Evolutionary conservation across 176 grass and related monocot genomes (phyloP).

Genomic region (Otatea glauca): DNA sequence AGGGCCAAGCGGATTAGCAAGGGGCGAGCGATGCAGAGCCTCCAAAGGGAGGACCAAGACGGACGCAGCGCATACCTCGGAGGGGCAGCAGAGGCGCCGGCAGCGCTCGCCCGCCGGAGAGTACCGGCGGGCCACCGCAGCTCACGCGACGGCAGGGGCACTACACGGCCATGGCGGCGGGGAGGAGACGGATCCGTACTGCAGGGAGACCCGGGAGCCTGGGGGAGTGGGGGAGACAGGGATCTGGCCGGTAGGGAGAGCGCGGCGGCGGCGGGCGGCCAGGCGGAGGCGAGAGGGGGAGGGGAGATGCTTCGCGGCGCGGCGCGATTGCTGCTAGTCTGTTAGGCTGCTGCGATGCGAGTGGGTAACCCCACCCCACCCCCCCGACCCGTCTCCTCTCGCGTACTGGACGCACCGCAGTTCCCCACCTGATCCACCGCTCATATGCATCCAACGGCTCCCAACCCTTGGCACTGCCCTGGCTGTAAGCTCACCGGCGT

Average conservation of each 20-base stretch:
- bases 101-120: not conserved
- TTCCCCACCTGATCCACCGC: not conserved
- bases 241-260: not conserved
- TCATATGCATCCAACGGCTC: not conserved
- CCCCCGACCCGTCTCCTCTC: not conserved
- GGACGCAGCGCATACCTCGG: not conserved
- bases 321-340: not conserved
- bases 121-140: conserved; percentile 15
- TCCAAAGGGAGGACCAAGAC: not conserved
- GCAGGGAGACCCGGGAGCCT: not conserved
- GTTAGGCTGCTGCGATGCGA: too few species aligned
- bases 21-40: not conserved
- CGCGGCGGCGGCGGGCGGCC: not conserved
- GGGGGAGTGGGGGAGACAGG: not conserved
- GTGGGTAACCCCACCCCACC: not conserved
- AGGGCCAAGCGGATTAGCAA: conserved; percentile 12
- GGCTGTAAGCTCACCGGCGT: not conserved
- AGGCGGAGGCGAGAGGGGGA: not conserved
- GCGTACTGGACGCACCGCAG: not conserved
- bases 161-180: not conserved
- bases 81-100: not conserved
- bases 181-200: not conserved
- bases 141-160: not conserved
- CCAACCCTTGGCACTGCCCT: not conserved
- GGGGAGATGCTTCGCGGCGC: not conserved